Percentiles rank a stretch among this genome's conserved stretches.
These are phyloP conservation scores for Botrytis elliptica DNA, from an alignment of 2,329 filamentous ascomycete species.

Conservation along the genomic window DNA sequence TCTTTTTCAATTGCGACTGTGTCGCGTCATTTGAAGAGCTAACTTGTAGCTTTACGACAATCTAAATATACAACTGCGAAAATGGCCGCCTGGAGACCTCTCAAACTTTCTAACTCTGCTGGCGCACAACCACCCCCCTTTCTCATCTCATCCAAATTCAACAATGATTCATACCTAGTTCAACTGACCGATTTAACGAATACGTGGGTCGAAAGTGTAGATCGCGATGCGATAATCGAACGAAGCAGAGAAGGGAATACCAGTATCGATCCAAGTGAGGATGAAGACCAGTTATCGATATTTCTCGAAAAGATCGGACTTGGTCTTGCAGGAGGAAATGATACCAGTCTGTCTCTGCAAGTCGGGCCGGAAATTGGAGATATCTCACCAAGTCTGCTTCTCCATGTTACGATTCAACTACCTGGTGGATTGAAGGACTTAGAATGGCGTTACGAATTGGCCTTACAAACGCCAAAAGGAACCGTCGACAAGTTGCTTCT, in stretches of 20 bases:
- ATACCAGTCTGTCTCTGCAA: slow-evolving; percentile 46
- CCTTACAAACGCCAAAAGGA: slow-evolving; percentile 38
- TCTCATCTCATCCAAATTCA: slow-evolving; percentile 60
- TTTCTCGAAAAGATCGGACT: slow-evolving; percentile 63
- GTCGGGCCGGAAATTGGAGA: slow-evolving; percentile 34
- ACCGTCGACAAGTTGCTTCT: slow-evolving; percentile 48
- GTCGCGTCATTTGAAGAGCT: not conserved
- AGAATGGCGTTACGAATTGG: slow-evolving; percentile 63
- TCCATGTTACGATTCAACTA: slow-evolving; percentile 56
- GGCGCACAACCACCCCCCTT: slow-evolving; percentile 53
- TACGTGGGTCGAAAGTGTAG: slow-evolving; percentile 69
- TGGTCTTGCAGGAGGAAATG: slow-evolving; percentile 47
- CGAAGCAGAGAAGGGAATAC: slow-evolving; percentile 63
- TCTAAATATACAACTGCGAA: not conserved
- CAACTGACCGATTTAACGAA: slow-evolving; percentile 69
- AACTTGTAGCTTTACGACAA: not conserved
- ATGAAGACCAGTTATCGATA: slow-evolving; percentile 63
- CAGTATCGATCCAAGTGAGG: slow-evolving; percentile 67
- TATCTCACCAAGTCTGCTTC: slow-evolving; percentile 40
- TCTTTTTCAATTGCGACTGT: not conserved
- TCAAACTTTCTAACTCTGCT: slow-evolving; percentile 27
- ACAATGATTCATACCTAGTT: slow-evolving; percentile 58
- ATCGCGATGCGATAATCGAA: slow-evolving; percentile 59
- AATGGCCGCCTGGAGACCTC: slow-evolving; percentile 34
- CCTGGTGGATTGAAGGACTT: slow-evolving; percentile 62